Evolutionary conservation across 768 basidiomycete genomes (phyloP).

Genomic region (Macrolepiota fuliginosa): DNA sequence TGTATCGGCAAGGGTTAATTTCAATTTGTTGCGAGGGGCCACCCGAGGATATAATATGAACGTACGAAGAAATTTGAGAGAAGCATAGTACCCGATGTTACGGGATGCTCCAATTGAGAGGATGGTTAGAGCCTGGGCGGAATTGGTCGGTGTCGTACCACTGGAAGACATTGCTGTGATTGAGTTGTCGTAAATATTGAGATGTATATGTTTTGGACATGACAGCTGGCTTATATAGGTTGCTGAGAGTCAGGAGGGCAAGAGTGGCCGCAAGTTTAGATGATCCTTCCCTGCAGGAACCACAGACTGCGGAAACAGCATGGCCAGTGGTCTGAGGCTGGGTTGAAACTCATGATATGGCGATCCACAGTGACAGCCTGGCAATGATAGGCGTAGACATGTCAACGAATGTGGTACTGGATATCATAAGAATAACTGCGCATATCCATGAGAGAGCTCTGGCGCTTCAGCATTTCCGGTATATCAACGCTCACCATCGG

Average conservation of each 20-base stretch:
- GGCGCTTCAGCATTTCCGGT: too few relatives aligned
- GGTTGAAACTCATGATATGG: too few relatives aligned
- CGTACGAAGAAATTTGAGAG: constrained; percentile 47
- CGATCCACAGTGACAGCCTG: too few relatives aligned
- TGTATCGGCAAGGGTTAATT: constrained; percentile 21
- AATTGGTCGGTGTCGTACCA: background rate
- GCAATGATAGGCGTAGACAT: too few relatives aligned
- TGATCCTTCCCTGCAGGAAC: too few relatives aligned
- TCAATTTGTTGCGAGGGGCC: background rate
- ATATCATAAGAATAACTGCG: too few relatives aligned
- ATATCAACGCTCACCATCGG: too few relatives aligned
- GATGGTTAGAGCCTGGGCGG: constrained; percentile 29
- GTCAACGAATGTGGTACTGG: too few relatives aligned
- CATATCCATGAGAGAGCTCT: too few relatives aligned
- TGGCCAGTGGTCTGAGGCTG: too few relatives aligned
- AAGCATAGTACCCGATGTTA: constrained; percentile 52
- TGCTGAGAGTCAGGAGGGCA: background rate
- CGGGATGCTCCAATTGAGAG: constrained; percentile 52
- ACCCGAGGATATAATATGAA: constrained; percentile 1
- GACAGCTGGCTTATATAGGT: background rate
- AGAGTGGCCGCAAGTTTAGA: too few relatives aligned
- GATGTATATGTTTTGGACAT: background rate
- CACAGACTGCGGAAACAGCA: too few relatives aligned
- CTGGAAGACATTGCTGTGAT: background rate
- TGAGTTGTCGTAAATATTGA: background rate